Base-by-base conservation (phyloP, 169 alveolate species). In the Eimeria nieschulzi region DNA sequence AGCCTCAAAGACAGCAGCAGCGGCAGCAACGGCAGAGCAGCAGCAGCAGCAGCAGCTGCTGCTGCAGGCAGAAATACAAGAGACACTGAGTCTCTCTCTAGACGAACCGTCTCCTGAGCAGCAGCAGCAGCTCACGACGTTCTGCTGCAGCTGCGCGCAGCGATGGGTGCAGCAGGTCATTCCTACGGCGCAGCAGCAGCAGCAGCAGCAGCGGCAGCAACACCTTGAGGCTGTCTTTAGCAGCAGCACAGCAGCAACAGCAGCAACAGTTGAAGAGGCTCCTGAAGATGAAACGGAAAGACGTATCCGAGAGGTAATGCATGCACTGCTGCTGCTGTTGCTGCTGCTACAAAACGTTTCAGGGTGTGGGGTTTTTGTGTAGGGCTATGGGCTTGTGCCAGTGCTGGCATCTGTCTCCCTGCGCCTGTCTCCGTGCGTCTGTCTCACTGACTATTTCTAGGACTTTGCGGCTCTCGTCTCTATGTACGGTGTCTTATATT, bases 141-240 rank as follows among this genome's bases (percentile, higher is more conserved):
- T 73, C 61, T 73, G 83, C 83, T 73, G 83, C 83, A 12, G 63
- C 54, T 73, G 83, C 25, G 83, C 83, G n/a, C 26, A 25, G 56
- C 15, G 56, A 51, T 73, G 83, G 83, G 63, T 73, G 25, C 55
- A 73, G 9, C 55, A n/a, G 54, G 83, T 73, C 64, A 23, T 73
- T 9, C 83, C 83, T 39, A 63, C 83, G 9, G 63, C 83, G 26
- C 64, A n/a, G 63, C 59, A 73, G 75, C 75, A 73, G 83, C 56
- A 73, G 21, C 83, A 73, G 63, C 59, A 73, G 83, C 83, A 73
- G 83, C 83, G 56, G 83, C 59, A 73, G 83, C 83, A 73, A 73
- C 17, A 26, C 15, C 83, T 73, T 6, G 64, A 73, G 7, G 83
- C 83, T 26, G 56, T 73, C 25, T 2, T 73, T 7, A 10, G 64